These are phyloP conservation scores for Tylopilus felleus DNA, from an alignment of 768 basidiomycete species.

Conservation along the genomic window DNA sequence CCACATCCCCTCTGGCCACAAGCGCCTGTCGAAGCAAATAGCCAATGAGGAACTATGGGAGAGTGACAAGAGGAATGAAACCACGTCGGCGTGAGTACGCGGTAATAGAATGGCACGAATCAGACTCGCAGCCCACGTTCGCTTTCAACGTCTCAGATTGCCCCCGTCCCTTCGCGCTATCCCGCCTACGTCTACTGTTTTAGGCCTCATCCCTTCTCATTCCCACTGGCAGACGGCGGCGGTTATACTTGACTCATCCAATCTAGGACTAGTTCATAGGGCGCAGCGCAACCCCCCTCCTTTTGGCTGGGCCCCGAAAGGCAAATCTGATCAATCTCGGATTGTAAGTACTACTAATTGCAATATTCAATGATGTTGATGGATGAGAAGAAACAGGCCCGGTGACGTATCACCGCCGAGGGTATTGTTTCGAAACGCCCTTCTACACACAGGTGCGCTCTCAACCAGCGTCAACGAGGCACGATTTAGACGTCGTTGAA, in stretches of 20 bases:
- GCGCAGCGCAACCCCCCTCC: not conserved
- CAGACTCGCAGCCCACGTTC: not conserved
- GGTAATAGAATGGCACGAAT: not conserved
- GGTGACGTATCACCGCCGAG: not conserved
- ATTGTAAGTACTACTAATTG: not conserved
- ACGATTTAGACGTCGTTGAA: not conserved
- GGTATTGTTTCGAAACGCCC: not conserved
- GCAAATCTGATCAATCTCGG: not conserved
- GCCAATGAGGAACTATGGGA: too few relatives aligned
- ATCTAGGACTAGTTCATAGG: not conserved
- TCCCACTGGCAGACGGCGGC: constrained; percentile 1
- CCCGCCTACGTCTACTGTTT: constrained; percentile 1
- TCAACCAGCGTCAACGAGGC: not conserved
- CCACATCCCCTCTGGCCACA: too few relatives aligned
- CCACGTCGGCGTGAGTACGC: not conserved
- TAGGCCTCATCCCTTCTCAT: not conserved
- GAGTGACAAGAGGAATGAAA: too few relatives aligned
- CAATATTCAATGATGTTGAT: not conserved
- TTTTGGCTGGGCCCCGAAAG: not conserved
- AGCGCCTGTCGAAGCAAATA: too few relatives aligned
- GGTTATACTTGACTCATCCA: not conserved
- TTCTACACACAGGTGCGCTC: not conserved
- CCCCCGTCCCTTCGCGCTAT: not conserved
- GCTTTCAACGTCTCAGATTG: not conserved
- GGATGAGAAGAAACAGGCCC: not conserved